Base-by-base conservation (phyloP, 257 asterid genomes). In the Eustoma russellianum region DNA sequence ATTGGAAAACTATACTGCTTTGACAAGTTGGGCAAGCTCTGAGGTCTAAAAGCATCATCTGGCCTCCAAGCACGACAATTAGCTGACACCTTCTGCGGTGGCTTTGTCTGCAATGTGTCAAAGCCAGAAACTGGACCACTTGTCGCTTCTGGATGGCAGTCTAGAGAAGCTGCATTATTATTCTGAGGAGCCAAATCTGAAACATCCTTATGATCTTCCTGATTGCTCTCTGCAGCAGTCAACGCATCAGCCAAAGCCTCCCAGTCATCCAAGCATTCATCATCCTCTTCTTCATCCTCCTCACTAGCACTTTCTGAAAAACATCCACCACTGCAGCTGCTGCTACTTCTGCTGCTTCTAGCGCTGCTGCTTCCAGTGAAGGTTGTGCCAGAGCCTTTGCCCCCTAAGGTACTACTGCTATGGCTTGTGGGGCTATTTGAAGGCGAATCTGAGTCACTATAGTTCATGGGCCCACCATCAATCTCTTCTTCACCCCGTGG, bases 211-310 rank as follows among this genome's bases (percentile, higher is more conserved):
- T 70, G 67, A 50, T 52, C 69, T 52, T 78, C 73, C 56, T 69
- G 74, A 67, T 79, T 71, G 71, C 69, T 62, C 56, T 80, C 84
- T 0, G 71, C 56, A 45, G 89, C 90, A 51, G 84, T 86, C 76
- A 91, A 77, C 6, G 98, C 98, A 79, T 91, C 98, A 33, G 98
- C 97, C 68, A 85, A 63, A 55, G 94, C 82, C 66, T 91, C 98
- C 98, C 98, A 91, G 63, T 91, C 98, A 62, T 87, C 98, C 70
- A 86, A 74, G 72, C 93, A 79, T 3, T 68, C 90, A 61, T 78
- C 82, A 53, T 82, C 87, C 24, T 61, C 85, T 53, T 44, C 86
- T 30, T 77, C 93, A 51, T 83, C 91, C 44, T 79, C 92, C 38
- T 79, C 95, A 41, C 80, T 80, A 67, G 70, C 60, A 72, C 70